Percentiles rank a stretch among this genome's conserved stretches.
These are phyloP conservation scores for Aegilops longissima DNA, from an alignment of 176 grass and related monocot species.

Conservation along the genomic window DNA sequence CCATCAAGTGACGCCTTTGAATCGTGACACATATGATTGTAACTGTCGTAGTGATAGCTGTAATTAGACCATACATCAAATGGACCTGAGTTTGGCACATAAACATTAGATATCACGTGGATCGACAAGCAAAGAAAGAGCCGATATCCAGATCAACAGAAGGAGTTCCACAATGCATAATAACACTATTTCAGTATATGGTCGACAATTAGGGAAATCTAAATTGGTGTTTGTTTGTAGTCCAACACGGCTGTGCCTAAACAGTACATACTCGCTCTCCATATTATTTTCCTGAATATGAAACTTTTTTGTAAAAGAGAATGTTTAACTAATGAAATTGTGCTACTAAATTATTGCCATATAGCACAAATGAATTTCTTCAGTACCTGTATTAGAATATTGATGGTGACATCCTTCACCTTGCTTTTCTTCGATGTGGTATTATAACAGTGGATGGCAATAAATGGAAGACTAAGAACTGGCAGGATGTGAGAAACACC, in stretches of 20 bases:
- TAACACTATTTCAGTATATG: neutral
- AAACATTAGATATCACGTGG: slow-evolving; percentile 18
- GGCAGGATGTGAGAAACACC: slow-evolving; percentile 86
- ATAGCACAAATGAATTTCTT: neutral
- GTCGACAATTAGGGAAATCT: neutral
- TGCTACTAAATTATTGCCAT: neutral
- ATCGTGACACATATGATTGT: slow-evolving; percentile 81
- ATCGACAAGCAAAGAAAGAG: slow-evolving; percentile 24
- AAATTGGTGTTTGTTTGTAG: slow-evolving; percentile 11
- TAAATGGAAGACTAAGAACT: slow-evolving; percentile 83
- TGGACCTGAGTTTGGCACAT: slow-evolving; percentile 52
- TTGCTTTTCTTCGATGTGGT: slow-evolving; percentile 38
- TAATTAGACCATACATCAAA: slow-evolving; percentile 90
- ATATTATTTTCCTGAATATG: slow-evolving; percentile 6
- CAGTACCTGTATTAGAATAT: slow-evolving; percentile 63
- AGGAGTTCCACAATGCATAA: neutral
- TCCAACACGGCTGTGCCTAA: slow-evolving; percentile 7
- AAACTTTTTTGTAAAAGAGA: neutral
- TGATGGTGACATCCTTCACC: slow-evolving; percentile 34
- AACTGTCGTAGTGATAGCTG: slow-evolving; percentile 62
- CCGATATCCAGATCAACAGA: neutral
- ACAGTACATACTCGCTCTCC: neutral
- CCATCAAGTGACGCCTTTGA: slow-evolving; percentile 98
- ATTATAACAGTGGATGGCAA: slow-evolving; percentile 43
- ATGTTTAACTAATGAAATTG: slow-evolving; percentile 1